Evolutionary conservation across 208 protist genomes (phyloP), one percentile per base, ranked within the genome.

Genomic region (Trypanosoma vivax): DNA sequence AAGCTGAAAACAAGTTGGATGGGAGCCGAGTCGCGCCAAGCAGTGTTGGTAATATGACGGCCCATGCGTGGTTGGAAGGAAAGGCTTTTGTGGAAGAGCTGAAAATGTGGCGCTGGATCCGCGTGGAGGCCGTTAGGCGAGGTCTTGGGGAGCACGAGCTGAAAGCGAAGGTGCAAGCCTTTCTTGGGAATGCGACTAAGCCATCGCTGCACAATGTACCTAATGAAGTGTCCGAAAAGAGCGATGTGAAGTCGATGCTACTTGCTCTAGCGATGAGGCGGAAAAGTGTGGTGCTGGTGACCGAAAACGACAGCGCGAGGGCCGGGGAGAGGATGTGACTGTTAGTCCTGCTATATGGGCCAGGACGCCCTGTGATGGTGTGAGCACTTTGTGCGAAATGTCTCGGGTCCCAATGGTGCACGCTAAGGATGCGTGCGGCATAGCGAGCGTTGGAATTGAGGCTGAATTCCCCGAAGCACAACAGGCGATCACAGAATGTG

Each of bases 71-170:
- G 83, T 40, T 93, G 18, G 75, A 70, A 11, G 86, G 86, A 5
- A 72, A 76, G 28, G 73, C 72, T 23, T 93, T 93, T 69, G 86
- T 90, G 27, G 77, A 93, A 50, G 81, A 93, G 52, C 63, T 93
- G 65, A 79, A 81, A 49, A 65, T 93, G 60, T 93, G 86, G 83
- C 82, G 86, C 0, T 93, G 86, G 83, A 54, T 88, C 30, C 81
- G 82, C 11, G 53, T 51, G 0, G 71, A 77, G 50, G 80, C 81
- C 2, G 65, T 69, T 25, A 65, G 58, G 29, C 60, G 59, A 28
- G 38, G 39, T 10, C 37, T 73, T 23, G 55, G 55, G 5, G 34
- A 33, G 9, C 18, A 52, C 0, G 53, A 56, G 28, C 33, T 83
- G n/a, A 39, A 46, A 25, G 14, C 13, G 1, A 31, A 51, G 3